Conservation (phyloP, 257 asterid species). For the Pogostemon cablin region DNA sequence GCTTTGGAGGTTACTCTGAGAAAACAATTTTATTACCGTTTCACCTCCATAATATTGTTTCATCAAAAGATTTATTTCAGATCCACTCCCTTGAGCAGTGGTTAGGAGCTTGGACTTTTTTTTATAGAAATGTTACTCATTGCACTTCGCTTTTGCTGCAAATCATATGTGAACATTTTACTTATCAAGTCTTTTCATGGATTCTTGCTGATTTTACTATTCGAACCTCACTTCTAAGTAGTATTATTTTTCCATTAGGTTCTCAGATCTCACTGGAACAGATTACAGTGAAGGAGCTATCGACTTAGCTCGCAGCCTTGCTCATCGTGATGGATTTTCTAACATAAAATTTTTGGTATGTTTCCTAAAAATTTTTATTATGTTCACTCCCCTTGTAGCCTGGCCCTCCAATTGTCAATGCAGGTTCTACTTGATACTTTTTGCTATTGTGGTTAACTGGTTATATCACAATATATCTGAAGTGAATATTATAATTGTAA, state of each 20-base stretch:
- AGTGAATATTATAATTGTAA: constrained; percentile 1
- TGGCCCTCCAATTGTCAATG: background rate
- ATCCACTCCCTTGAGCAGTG: background rate
- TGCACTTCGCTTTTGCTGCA: background rate
- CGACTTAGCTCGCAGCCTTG: constrained; percentile 81
- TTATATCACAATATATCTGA: background rate
- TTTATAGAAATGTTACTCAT: background rate
- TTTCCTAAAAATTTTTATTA: constrained; percentile 19
- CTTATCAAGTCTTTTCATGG: background rate
- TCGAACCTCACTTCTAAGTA: constrained; percentile 32
- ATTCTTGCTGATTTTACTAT: constrained; percentile 20
- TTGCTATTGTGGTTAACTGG: background rate
- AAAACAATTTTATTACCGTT: too few relatives aligned
- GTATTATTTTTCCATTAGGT: constrained; percentile 51
- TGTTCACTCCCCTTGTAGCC: constrained; percentile 12
- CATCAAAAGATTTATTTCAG: background rate
- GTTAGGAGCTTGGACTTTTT: constrained; percentile 15
- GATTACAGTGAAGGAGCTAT: constrained; percentile 97
- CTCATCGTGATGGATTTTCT: constrained; percentile 85
- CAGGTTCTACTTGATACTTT: constrained; percentile 4
- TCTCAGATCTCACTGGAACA: constrained; percentile 95
- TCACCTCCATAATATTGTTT: background rate
- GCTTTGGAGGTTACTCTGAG: background rate
- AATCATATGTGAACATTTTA: background rate
- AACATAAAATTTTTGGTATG: constrained; percentile 76